Percentiles rank a stretch among this genome's conserved stretches.
phyloP scores from a whole-genome alignment of 352 stramenopile species.

The Globisporangium uncinulatum region DNA sequence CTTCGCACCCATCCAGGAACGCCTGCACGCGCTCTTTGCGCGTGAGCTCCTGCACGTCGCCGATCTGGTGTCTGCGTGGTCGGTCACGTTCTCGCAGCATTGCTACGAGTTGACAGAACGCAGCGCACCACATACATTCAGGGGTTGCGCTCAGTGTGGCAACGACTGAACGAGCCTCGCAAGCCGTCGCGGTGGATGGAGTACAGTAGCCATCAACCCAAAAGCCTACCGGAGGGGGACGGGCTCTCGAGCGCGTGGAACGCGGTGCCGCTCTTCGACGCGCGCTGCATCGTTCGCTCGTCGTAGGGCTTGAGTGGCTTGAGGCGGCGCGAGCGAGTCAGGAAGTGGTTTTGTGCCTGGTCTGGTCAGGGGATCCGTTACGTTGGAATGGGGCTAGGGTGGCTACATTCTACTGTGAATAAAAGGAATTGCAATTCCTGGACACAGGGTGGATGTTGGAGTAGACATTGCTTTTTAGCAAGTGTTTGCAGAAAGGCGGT shows the following conservation, averaged over 20 bases:
- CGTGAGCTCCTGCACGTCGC: slow-evolving; percentile 34
- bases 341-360: background rate
- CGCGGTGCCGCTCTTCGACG: background rate
- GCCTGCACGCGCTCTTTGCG: slow-evolving; percentile 34
- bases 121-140: background rate
- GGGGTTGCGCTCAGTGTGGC: too few relatives aligned
- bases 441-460: too few relatives aligned
- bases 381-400: too few relatives aligned
- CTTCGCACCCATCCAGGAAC: slow-evolving; percentile 36
- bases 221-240: background rate
- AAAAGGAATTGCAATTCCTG: too few relatives aligned
- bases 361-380: too few relatives aligned
- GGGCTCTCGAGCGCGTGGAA: background rate
- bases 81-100: background rate
- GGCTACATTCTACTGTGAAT: too few relatives aligned
- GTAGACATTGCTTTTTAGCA: too few relatives aligned
- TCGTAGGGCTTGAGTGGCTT: background rate
- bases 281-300: background rate
- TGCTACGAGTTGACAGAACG: background rate
- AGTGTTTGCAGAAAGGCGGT: too few relatives aligned
- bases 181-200: background rate
- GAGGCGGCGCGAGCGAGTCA: background rate
- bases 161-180: background rate
- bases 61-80: slow-evolving; percentile 17
- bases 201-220: background rate